Base-by-base conservation (phyloP, 2,329 filamentous ascomycete genomes). In the Furcasterigmium sp. region DNA sequence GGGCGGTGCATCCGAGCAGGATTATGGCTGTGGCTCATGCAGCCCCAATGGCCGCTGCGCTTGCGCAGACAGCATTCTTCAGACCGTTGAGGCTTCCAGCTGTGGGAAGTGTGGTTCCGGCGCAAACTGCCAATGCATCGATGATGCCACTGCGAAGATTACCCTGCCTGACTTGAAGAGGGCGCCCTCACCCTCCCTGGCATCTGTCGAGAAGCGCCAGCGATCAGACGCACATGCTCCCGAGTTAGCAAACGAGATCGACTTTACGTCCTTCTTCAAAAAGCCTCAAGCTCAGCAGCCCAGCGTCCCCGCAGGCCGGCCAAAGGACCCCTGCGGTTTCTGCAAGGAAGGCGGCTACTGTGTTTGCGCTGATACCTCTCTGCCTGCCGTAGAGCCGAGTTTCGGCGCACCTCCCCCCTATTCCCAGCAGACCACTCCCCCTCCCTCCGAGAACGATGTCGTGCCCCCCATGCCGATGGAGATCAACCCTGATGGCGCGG, bases 281-380 rank as follows among this genome's bases (percentile, higher is more conserved):
- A 67, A 70, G 52, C 58, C 68, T 52, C 40, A 59, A 48, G 20
- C 43, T 46, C 40, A 53, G 58, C 51, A 44, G 41, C 56, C 63
- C n/a, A 68, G 64, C 39, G 50, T 63, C 9, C 59, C 67, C 15
- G 56, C 67, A 3, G 46, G 59, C 32, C 57, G 30, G 46, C 70
- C 76, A 5, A 75, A 79, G 48, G 87, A 91, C 53, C 76, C 79
- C 17, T 93, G 87, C 59, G 87, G 87, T 7, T 93, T 93, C 65
- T 93, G 87, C 63, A 80, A 84, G 48, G 85, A 91, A 46, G 86
- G 85, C 5, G 90, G 84, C 1, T 87, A 87, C 53, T 93, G 87
- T 57, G 81, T 90, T 51, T 93, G 87, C 61, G 87, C 86, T 19
- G 87, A 91, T 51, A 63, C 68, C 17, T 64, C 68, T 19, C 58